Base-by-base conservation (phyloP, 169 alveolate genomes). In the Cryptosporidium tyzzeri region DNA sequence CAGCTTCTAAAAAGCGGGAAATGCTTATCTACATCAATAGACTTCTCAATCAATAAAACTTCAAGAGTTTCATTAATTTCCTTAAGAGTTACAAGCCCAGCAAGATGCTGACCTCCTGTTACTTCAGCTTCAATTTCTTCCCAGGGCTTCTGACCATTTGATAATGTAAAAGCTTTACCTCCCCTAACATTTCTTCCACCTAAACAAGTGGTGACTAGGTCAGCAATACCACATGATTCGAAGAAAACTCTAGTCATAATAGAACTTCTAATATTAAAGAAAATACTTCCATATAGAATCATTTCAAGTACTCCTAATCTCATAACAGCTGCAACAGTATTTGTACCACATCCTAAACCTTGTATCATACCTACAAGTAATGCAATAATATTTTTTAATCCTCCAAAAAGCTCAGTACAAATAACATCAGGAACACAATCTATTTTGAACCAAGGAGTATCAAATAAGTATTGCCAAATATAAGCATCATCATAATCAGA, bases 361-460 rank as follows among this genome's bases (percentile, higher is more conserved):
- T 97, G 98, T 70, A 98, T 95, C 94, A 97, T 95, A 29, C 99
- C 99, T 45, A 97, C 98, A 8, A 97, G 96, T 23, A 97, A 86
- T 26, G 98, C 98, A 18, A 97, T 95, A 45, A 96, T 95, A 86
- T 97, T 97, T 92, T 97, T 97, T 84, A 97, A 62, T n/a, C 98
- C 98, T 18, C 99, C 99, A 71, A 96, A 97, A 71, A 97, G 95
- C 92, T 97, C 97, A 7, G 96, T 97, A 3, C 98, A 98, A 37
- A 95, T 95, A 3, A 95, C 95, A 69, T 95, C 98, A 31, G 95
- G 95, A 18, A 96, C 96, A 75, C 97, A 94, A 85, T 94, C 93
- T 55, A 96, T 92, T 73, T 94, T 95, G 92, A 96, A 96, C 93
- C 95, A 93, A 1, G 98, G 97, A 58, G 95, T 89, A 93, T 96